These are phyloP conservation scores for Blastocystis sp. DNA, from an alignment of 352 stramenopile genomes.

Conservation along the genomic window DNA sequence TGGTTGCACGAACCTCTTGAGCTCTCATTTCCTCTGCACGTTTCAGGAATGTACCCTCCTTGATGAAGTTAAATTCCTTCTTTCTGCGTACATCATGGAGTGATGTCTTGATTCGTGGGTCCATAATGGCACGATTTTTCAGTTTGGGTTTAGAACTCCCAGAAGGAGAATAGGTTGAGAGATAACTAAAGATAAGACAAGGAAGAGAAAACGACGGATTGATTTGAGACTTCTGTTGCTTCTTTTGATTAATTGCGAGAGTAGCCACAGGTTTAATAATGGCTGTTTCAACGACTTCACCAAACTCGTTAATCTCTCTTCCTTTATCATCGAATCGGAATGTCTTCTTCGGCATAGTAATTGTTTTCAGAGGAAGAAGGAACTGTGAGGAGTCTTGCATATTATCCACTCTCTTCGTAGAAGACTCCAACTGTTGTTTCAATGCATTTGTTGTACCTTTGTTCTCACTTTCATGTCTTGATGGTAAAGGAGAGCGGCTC, in stretches of 20 bases:
- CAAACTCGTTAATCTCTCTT: slow-evolving; percentile 57
- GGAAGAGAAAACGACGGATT: neutral
- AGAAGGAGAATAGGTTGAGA: neutral
- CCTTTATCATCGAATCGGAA: slow-evolving; percentile 47
- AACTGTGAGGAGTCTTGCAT: neutral
- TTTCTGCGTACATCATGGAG: slow-evolving; percentile 19
- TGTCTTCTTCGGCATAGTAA: neutral
- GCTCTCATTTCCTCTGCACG: slow-evolving; percentile 32
- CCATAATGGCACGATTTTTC: slow-evolving; percentile 17
- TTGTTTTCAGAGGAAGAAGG: neutral
- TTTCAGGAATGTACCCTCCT: neutral
- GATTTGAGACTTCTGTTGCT: slow-evolving; percentile 26
- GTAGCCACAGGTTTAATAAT: slow-evolving; percentile 41
- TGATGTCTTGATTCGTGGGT: slow-evolving; percentile 24
- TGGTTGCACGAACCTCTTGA: neutral
- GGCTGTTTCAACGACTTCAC: neutral
- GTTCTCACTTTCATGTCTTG: neutral
- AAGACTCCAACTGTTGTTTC: neutral
- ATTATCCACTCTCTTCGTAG: neutral
- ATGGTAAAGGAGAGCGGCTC: neutral
- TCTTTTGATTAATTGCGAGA: slow-evolving; percentile 40
- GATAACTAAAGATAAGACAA: neutral
- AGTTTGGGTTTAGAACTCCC: neutral
- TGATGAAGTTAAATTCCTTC: slow-evolving; percentile 46
- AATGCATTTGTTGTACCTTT: neutral